Conservation (phyloP, 2,329 filamentous ascomycete species). For the Emergomyces orientalis region DNA sequence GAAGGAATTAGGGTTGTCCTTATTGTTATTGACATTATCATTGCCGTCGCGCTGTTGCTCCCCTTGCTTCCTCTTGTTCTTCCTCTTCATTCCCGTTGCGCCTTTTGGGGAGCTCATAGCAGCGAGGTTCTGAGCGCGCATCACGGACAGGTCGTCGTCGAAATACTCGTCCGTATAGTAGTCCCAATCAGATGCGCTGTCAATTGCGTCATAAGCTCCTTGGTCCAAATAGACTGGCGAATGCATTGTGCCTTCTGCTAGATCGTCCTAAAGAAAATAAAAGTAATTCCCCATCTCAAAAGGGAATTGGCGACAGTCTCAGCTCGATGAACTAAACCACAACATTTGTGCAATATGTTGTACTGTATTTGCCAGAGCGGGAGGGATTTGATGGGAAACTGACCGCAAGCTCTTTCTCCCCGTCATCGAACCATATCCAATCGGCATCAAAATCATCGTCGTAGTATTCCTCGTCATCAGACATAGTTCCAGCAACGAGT, state of each 20-base stretch:
- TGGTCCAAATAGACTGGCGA: conserved; percentile 26
- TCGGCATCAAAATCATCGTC: conserved; percentile 14
- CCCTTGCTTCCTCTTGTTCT: background rate
- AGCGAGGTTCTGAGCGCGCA: background rate
- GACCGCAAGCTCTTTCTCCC: conserved; percentile 10
- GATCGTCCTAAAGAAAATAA: conserved; percentile 21
- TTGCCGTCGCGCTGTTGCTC: background rate
- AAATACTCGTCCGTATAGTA: conserved; percentile 22
- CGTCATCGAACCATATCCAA: conserved; percentile 13
- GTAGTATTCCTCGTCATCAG: conserved; percentile 19
- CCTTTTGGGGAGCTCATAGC: background rate
- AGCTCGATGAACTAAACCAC: background rate
- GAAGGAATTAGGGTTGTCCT: conserved; percentile 18
- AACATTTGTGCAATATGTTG: too few species aligned
- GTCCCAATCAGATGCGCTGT: conserved; percentile 26
- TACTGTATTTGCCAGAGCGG: background rate
- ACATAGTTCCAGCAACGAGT: conserved; percentile 13
- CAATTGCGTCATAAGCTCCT: conserved; percentile 21
- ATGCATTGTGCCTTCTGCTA: conserved; percentile 24
- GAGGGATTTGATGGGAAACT: background rate
- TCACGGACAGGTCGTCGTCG: conserved; percentile 16
- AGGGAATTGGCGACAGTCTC: background rate
- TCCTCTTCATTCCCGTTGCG: background rate
- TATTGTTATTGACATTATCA: background rate
- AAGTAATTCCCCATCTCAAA: background rate